These are phyloP conservation scores for Nitzschia inconspicua DNA, from an alignment of 108 stramenopile genomes.

Conservation along the genomic window DNA sequence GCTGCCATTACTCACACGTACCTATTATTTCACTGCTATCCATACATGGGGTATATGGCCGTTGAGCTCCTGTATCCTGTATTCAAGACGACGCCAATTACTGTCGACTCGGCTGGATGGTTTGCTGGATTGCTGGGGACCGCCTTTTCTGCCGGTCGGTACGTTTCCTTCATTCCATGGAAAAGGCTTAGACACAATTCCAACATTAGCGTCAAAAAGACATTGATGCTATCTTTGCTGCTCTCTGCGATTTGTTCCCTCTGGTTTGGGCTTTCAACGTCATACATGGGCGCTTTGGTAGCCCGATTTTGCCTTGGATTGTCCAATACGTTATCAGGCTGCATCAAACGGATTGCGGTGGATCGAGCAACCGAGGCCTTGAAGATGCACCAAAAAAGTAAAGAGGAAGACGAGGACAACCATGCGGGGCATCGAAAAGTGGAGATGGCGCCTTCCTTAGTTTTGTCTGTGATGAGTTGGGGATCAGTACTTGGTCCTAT, in stretches of 20 bases:
- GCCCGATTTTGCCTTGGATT: slow-evolving; percentile 4
- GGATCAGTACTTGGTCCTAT: neutral
- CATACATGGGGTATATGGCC: slow-evolving; percentile 10
- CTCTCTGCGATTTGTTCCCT: neutral
- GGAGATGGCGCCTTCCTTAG: neutral
- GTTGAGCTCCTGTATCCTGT: neutral
- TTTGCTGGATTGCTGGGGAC: slow-evolving; percentile 7
- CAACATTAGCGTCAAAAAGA: neutral
- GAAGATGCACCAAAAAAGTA: neutral
- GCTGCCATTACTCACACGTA: slow-evolving; percentile 33
- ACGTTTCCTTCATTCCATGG: slow-evolving; percentile 1
- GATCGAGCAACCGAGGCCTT: neutral
- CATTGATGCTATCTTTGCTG: neutral
- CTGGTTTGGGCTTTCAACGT: neutral
- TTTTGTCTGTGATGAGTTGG: slow-evolving; percentile 10
- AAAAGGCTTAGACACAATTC: neutral
- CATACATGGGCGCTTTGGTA: neutral
- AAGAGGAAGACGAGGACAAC: neutral
- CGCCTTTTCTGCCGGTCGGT: neutral
- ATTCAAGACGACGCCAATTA: no score
- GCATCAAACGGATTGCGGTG: slow-evolving; percentile 3
- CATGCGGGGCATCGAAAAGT: neutral
- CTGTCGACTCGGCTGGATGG: neutral
- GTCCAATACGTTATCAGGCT: slow-evolving; percentile 5
- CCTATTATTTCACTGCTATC: slow-evolving; percentile 5